phyloP scores from a whole-genome alignment of 805 yeast genomes.

The Candida saitoana region DNA sequence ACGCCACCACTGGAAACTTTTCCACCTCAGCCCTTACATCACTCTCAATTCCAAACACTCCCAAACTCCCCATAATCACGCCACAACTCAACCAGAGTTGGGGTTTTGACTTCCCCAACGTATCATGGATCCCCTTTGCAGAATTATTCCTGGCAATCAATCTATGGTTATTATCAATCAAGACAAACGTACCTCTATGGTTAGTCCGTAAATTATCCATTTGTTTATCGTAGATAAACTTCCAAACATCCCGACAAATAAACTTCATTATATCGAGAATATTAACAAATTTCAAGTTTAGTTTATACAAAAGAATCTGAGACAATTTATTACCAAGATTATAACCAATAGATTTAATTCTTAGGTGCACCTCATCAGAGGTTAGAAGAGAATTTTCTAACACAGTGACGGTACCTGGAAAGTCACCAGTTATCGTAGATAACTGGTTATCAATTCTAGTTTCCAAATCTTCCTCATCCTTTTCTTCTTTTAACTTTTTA shows the following conservation, averaged over 20 bases:
- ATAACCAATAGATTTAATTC: conserved; percentile 71
- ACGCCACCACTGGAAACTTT: conserved; percentile 64
- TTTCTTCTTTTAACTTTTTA: conserved; percentile 30
- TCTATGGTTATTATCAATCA: conserved; percentile 64
- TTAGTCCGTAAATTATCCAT: conserved; percentile 91
- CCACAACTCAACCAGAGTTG: conserved; percentile 75
- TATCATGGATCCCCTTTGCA: conserved; percentile 39
- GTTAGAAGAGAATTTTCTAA: conserved; percentile 30
- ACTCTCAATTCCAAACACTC: conserved; percentile 65
- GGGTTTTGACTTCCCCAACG: conserved; percentile 40
- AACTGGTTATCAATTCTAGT: conserved; percentile 24
- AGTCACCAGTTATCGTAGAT: conserved; percentile 27
- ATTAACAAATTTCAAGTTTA: conserved; percentile 36
- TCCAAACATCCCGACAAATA: conserved; percentile 91
- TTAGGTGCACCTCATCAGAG: conserved; percentile 49
- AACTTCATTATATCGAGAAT: conserved; percentile 84
- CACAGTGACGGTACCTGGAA: conserved; percentile 42
- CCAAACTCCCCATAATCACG: conserved; percentile 65
- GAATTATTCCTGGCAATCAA: conserved; percentile 50
- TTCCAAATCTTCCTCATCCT: conserved; percentile 15
- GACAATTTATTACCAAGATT: conserved; percentile 58
- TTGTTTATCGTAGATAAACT: conserved; percentile 70
- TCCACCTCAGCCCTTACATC: conserved; percentile 60
- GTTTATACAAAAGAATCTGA: conserved; percentile 42
- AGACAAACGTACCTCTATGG: conserved; percentile 79